phyloP scores from a whole-genome alignment of 1,139 yeast species.

The Casaregolazyma lundiana region DNA sequence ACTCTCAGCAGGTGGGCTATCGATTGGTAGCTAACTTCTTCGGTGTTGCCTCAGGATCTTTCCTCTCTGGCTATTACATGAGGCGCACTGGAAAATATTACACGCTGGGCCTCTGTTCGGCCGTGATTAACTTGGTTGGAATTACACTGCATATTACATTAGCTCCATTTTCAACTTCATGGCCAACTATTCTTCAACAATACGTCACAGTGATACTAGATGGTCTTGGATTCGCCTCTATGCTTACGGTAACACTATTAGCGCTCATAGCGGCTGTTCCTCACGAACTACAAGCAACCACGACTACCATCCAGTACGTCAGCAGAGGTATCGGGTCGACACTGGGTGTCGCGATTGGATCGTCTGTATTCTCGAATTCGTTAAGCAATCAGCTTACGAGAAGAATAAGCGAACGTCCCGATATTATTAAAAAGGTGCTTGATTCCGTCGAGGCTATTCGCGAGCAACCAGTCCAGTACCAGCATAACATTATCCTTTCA shows the following conservation, averaged over 20 bases:
- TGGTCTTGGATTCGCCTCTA: conserved; percentile 56
- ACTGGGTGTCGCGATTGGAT: conserved; percentile 62
- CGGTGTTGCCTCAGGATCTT: conserved; percentile 65
- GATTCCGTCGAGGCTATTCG: conserved; percentile 55
- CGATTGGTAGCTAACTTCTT: conserved; percentile 62
- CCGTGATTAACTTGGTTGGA: conserved; percentile 47
- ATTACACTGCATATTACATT: conserved; percentile 19
- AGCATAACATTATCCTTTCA: conserved; percentile 42
- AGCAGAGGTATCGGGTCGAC: conserved; percentile 74
- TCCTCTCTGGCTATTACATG: conserved; percentile 68
- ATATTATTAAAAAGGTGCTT: conserved; percentile 48
- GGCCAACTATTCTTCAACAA: conserved; percentile 40
- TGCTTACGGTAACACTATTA: conserved; percentile 61
- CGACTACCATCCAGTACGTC: conserved; percentile 72
- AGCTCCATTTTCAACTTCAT: background rate
- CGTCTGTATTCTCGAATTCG: conserved; percentile 55
- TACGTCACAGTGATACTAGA: conserved; percentile 43
- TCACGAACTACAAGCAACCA: conserved; percentile 59
- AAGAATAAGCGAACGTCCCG: conserved; percentile 32
- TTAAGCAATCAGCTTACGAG: conserved; percentile 34
- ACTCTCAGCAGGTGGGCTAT: conserved; percentile 58
- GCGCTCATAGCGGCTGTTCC: conserved; percentile 66
- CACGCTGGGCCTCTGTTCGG: conserved; percentile 43
- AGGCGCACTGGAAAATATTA: conserved; percentile 64
- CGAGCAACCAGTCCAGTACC: conserved; percentile 47